These are phyloP conservation scores for Venturia carpophila DNA, from an alignment of 2,329 filamentous ascomycete genomes.

Conservation along the genomic window DNA sequence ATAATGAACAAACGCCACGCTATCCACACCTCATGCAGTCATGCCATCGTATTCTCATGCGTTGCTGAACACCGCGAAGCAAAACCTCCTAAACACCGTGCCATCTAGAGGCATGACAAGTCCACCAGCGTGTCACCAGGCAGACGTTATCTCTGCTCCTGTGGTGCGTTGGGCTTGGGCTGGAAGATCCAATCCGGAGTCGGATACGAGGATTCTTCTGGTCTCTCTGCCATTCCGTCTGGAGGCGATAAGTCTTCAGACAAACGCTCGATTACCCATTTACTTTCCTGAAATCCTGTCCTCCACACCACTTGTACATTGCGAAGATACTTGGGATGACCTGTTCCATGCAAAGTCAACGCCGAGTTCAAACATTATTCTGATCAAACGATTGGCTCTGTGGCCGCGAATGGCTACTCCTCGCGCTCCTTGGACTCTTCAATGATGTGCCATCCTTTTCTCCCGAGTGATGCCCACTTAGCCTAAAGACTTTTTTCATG, in stretches of 20 bases:
- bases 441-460: background rate
- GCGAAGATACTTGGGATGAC: background rate
- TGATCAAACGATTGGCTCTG: background rate
- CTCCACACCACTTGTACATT: background rate
- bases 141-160: background rate
- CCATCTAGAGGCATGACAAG: background rate
- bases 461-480: slow-evolving; percentile 25
- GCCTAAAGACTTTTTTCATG: slow-evolving; percentile 37
- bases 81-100: background rate
- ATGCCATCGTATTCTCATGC: background rate
- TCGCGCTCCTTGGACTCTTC: slow-evolving; percentile 10
- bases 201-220: background rate
- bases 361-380: background rate
- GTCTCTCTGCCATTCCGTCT: background rate
- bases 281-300: background rate
- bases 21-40: background rate
- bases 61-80: background rate
- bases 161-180: background rate
- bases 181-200: background rate
- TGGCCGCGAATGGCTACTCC: background rate
- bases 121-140: background rate
- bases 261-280: background rate
- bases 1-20: background rate
- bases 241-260: background rate
- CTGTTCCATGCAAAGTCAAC: background rate